Conservation (phyloP, 352 stramenopile genomes). For the Phytopythium vexans region DNA sequence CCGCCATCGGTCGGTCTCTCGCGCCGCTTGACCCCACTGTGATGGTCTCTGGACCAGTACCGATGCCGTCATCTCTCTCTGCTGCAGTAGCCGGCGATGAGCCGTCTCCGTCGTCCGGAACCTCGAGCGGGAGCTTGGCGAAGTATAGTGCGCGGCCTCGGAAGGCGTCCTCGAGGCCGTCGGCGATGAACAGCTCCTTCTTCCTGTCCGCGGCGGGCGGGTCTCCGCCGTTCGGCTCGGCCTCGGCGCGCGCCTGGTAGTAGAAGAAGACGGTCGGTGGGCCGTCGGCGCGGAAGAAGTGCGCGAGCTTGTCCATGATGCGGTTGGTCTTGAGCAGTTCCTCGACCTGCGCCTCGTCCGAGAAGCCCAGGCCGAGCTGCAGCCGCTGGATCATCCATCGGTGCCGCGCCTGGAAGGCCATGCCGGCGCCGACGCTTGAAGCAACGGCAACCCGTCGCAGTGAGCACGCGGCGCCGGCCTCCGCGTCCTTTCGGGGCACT, state of each 20-base stretch:
- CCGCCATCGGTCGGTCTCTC: no score
- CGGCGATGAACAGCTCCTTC: constrained; percentile 79
- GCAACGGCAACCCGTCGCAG: no score
- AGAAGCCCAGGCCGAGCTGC: constrained; percentile 68
- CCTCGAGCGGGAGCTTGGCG: constrained; percentile 47
- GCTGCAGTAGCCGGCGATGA: constrained; percentile 1
- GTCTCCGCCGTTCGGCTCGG: constrained; percentile 7
- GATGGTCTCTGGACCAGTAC: no score
- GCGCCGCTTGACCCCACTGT: no score
- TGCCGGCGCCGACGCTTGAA: no score
- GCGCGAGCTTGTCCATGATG: constrained; percentile 72
- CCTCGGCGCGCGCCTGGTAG: constrained; percentile 41
- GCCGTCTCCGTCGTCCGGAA: constrained; percentile 4
- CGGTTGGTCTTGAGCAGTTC: constrained; percentile 75
- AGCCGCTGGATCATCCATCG: constrained; percentile 85
- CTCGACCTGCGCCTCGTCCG: constrained; percentile 71
- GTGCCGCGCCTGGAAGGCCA: constrained; percentile 85
- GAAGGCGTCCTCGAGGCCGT: constrained; percentile 72
- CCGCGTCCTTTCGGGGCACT: no score
- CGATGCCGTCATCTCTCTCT: constrained; percentile 3
- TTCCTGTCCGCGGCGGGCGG: constrained; percentile 12
- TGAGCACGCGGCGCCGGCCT: no score
- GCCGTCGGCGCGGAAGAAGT: constrained; percentile 69
- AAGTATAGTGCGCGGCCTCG: constrained; percentile 71
- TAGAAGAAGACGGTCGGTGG: constrained; percentile 80